phyloP scores from a whole-genome alignment of 768 basidiomycete species.

The Psilocybe cyanescens region DNA sequence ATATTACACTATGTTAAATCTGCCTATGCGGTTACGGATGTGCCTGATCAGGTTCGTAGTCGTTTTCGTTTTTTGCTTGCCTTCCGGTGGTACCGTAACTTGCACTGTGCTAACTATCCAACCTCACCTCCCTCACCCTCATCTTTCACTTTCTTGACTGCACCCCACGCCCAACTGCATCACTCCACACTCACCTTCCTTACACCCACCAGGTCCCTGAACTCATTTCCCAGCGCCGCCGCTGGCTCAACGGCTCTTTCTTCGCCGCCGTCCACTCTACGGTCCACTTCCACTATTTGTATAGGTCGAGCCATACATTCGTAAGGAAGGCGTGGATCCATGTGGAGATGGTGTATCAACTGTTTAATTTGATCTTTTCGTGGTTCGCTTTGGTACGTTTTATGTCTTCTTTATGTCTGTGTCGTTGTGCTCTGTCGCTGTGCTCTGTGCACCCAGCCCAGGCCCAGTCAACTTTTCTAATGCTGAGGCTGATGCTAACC shows the following conservation, averaged over 20 bases:
- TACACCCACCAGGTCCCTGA: conserved; percentile 69
- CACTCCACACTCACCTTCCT: neutral
- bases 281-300: conserved; percentile 94
- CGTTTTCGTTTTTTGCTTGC: too few relatives aligned
- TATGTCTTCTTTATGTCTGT: neutral
- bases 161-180: neutral
- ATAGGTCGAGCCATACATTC: conserved; percentile 84
- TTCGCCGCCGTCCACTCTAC: conserved; percentile 94
- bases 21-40: conserved; percentile 91
- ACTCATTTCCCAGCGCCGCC: conserved; percentile 90
- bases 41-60: conserved; percentile 77
- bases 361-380: conserved; percentile 89
- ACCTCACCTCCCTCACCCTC: neutral
- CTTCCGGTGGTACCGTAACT: too few relatives aligned
- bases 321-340: conserved; percentile 93
- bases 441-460: too few relatives aligned
- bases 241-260: conserved; percentile 98
- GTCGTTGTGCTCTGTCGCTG: too few relatives aligned
- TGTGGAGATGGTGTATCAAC: conserved; percentile 89
- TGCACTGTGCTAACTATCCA: too few relatives aligned
- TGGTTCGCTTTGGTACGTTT: conserved; percentile 78
- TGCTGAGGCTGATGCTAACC: too few relatives aligned
- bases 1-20: conserved; percentile 96
- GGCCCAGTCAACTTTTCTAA: too few relatives aligned
- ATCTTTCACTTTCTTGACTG: too few relatives aligned